Evolutionary conservation across 129 eudicot species (phyloP).

Genomic region (Artemisia tridentata): DNA sequence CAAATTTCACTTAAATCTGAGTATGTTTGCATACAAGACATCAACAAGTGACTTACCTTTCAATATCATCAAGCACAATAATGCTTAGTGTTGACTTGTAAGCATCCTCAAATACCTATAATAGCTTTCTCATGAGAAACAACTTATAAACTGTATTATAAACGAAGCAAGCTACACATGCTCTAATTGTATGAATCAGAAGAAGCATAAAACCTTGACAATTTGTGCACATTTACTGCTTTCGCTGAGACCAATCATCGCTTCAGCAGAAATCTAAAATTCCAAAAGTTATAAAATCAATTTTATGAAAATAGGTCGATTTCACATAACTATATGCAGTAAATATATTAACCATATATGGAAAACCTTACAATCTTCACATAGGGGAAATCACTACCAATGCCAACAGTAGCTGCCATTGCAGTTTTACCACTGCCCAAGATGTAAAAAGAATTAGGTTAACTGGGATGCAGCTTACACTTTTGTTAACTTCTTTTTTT

Average conservation of each 20-base stretch:
- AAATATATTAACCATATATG: background rate
- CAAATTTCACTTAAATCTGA: background rate
- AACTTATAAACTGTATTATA: slow-evolving; percentile 21
- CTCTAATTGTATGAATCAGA: background rate
- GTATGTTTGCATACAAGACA: background rate
- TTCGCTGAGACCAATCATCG: slow-evolving; percentile 99
- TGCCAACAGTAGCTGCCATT: slow-evolving; percentile 96
- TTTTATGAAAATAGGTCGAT: background rate
- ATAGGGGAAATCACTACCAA: slow-evolving; percentile 93
- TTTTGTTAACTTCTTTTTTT: slow-evolving; percentile 1
- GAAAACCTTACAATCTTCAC: slow-evolving; percentile 86
- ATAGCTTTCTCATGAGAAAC: slow-evolving; percentile 21
- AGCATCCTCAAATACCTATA: slow-evolving; percentile 97
- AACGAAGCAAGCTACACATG: background rate
- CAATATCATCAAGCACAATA: slow-evolving; percentile 92
- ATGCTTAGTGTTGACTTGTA: slow-evolving; percentile 89
- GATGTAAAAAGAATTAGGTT: slow-evolving; percentile 1
- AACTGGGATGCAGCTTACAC: background rate
- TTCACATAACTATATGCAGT: slow-evolving; percentile 11
- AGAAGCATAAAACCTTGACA: slow-evolving; percentile 63
- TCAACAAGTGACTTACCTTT: slow-evolving; percentile 54
- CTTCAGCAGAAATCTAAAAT: slow-evolving; percentile 88
- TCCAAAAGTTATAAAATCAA: slow-evolving; percentile 12
- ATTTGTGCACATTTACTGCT: slow-evolving; percentile 91
- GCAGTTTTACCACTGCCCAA: slow-evolving; percentile 96